Evolutionary conservation across 352 stramenopile genomes (phyloP).

Genomic region (Thraustochytrium sp.): DNA sequence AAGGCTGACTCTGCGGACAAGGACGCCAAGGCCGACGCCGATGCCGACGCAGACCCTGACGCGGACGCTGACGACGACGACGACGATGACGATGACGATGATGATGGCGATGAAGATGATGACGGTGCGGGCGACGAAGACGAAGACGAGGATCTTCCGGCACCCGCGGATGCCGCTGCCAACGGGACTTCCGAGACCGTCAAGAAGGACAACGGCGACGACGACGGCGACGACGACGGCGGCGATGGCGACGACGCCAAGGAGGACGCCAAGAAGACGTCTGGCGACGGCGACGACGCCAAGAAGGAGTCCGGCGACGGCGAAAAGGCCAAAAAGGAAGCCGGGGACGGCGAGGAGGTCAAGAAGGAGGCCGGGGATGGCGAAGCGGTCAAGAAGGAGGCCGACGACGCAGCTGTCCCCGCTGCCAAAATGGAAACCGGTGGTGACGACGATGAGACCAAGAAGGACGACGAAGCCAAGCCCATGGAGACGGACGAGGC

Average conservation of each 20-base stretch:
- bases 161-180: too few relatives aligned
- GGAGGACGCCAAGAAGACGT: background rate
- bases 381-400: too few relatives aligned
- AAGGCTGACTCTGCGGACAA: background rate
- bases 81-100: background rate
- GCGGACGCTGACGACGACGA: background rate
- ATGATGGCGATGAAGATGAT: background rate
- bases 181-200: background rate
- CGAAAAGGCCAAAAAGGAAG: background rate
- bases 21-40: background rate
- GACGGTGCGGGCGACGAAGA: background rate
- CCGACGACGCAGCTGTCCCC: too few relatives aligned
- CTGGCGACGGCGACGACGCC: background rate
- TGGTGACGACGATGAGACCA: too few relatives aligned
- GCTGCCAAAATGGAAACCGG: too few relatives aligned
- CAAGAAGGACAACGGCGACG: background rate
- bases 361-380: too few relatives aligned
- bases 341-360: background rate
- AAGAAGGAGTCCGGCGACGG: background rate
- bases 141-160: too few relatives aligned
- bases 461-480: too few relatives aligned
- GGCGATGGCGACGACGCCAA: background rate
- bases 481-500: too few relatives aligned
- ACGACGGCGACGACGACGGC: conserved; percentile 18
- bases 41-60: background rate